Evolutionary conservation across 192 early-diverging fungal genomes (phyloP).

Genomic region (Mortierella claussenii): DNA sequence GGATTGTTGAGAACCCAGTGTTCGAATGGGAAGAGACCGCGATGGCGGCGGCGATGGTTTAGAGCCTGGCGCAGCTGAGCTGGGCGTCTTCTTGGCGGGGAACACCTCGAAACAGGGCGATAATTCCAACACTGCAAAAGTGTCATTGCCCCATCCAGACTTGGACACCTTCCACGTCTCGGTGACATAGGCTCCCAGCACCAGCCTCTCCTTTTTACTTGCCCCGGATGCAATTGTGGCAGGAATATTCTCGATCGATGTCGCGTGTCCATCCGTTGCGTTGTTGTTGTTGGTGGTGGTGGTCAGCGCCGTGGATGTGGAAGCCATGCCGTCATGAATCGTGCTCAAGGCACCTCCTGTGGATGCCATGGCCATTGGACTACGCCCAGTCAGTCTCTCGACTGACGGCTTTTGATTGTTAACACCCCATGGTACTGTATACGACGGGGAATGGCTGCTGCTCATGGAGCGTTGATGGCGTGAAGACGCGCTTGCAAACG

Average conservation of each 20-base stretch:
- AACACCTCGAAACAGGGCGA: conserved; percentile 57
- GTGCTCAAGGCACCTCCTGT: conserved; percentile 21
- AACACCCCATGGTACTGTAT: conserved; percentile 12
- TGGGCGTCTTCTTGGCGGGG: conserved; percentile 34
- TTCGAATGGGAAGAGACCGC: not conserved
- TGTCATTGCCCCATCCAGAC: conserved; percentile 58
- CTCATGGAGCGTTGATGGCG: conserved; percentile 18
- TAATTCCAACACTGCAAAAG: conserved; percentile 62
- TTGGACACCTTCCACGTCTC: conserved; percentile 65
- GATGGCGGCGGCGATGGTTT: not conserved
- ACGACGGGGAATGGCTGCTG: conserved; percentile 22
- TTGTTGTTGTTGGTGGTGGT: not conserved
- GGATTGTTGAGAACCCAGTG: not conserved
- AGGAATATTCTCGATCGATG: not conserved
- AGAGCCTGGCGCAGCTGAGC: conserved; percentile 13
- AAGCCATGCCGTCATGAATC: conserved; percentile 18
- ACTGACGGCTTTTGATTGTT: conserved; percentile 15
- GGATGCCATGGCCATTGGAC: conserved; percentile 7
- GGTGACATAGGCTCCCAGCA: conserved; percentile 60
- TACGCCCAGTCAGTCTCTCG: conserved; percentile 11
- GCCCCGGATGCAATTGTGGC: not conserved
- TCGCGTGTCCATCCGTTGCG: not conserved
- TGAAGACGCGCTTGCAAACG: conserved; percentile 15
- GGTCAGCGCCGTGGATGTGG: not conserved
- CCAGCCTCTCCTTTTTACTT: conserved; percentile 30